phyloP scores from a whole-genome alignment of 108 stramenopile genomes.

The Schizochytrium sp. region DNA sequence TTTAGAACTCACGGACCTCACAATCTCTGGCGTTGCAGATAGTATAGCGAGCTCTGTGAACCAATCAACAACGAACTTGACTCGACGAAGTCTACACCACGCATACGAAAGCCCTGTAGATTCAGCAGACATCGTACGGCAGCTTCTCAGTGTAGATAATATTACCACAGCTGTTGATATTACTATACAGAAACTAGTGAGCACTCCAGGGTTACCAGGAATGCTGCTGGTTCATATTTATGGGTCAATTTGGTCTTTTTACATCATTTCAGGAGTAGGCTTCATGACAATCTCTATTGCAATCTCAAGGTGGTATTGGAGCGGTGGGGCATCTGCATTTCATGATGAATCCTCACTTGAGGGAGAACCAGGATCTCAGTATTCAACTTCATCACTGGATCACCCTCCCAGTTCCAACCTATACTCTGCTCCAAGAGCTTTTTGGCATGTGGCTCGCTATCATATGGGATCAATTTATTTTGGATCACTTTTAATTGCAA shows the following conservation, averaged over 20 bases:
- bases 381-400: neutral
- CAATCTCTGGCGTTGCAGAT: conserved; percentile 5
- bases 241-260: conserved; percentile 1
- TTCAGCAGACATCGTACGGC: neutral
- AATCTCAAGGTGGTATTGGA: conserved; percentile 43
- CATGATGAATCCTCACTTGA: neutral
- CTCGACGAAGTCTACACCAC: neutral
- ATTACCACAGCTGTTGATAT: neutral
- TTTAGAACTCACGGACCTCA: neutral
- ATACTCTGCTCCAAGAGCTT: no score
- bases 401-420: no score
- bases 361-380: neutral
- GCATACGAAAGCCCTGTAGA: neutral
- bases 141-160: neutral
- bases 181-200: neutral
- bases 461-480: neutral
- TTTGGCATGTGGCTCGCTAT: no score
- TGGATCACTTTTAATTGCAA: conserved; percentile 30
- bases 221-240: conserved; percentile 12
- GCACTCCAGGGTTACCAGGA: neutral
- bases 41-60: neutral
- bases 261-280: conserved; percentile 7
- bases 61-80: neutral
- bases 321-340: neutral
- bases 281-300: neutral